Conservation (phyloP, 2,329 filamentous ascomycete species). For the Fusarium sororula region DNA sequence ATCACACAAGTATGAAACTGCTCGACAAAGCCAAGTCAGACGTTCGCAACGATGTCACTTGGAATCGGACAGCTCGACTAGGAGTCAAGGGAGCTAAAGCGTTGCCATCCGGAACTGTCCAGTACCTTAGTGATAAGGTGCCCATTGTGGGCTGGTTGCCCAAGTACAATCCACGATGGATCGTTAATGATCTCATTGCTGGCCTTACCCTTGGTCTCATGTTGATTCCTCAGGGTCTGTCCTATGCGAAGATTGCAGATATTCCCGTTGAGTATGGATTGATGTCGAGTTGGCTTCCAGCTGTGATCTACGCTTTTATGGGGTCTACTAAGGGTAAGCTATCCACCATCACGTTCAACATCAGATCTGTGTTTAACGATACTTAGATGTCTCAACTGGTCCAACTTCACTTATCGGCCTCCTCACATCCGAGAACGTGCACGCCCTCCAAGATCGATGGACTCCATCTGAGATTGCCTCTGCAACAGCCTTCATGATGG, state of each 20-base stretch:
- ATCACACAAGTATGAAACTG: conserved; percentile 29
- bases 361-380: neutral
- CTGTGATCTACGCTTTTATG: conserved; percentile 66
- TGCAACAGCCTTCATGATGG: conserved; percentile 70
- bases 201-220: conserved; percentile 69
- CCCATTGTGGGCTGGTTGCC: conserved; percentile 72
- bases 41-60: conserved; percentile 34
- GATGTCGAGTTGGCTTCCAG: conserved; percentile 68
- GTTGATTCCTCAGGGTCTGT: conserved; percentile 69
- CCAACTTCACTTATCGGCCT: conserved; percentile 73
- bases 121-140: conserved; percentile 68
- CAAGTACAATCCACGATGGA: conserved; percentile 67
- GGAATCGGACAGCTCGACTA: conserved; percentile 35
- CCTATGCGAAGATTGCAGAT: conserved; percentile 69
- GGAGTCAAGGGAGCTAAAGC: conserved; percentile 32
- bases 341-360: fast-evolving
- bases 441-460: conserved; percentile 61
- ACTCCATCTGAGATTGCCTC: conserved; percentile 65
- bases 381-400: conserved; percentile 66
- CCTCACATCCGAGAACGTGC: conserved; percentile 68
- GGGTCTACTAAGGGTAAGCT: conserved; percentile 67
- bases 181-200: conserved; percentile 68
- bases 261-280: conserved; percentile 69
- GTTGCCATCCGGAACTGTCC: conserved; percentile 60
- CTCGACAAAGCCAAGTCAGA: conserved; percentile 33